Conservation (phyloP, 2,329 filamentous ascomycete genomes). For the Geosmithia putterillii region DNA sequence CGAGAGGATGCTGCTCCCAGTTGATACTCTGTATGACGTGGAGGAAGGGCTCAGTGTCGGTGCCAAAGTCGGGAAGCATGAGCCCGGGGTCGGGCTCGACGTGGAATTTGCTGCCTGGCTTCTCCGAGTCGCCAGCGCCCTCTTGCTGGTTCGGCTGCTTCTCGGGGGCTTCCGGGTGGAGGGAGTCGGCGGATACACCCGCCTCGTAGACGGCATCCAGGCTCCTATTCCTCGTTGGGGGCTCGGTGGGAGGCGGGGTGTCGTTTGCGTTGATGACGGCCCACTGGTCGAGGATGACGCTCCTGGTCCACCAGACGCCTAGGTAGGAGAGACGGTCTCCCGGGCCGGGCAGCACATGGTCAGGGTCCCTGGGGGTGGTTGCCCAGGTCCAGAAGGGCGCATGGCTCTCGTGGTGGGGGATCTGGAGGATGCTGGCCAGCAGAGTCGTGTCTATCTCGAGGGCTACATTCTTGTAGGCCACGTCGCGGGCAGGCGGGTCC, state of each 20-base stretch:
- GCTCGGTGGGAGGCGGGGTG: conserved; percentile 15
- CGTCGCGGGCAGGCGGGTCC: conserved; percentile 3
- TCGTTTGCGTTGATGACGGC: conserved; percentile 26
- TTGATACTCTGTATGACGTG: conserved; percentile 27
- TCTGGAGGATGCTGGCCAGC: conserved; percentile 15
- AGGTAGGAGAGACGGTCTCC: conserved; percentile 16
- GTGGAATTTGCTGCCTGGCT: conserved; percentile 6
- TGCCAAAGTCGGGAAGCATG: conserved; percentile 19
- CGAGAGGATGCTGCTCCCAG: conserved; percentile 33
- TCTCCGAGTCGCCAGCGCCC: conserved; percentile 1
- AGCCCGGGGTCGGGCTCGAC: conserved; percentile 18
- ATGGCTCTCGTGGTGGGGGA: conserved; percentile 15
- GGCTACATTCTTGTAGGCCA: conserved; percentile 25
- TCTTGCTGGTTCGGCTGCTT: background rate
- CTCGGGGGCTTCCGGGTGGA: background rate
- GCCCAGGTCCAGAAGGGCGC: conserved; percentile 27
- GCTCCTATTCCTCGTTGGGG: conserved; percentile 15
- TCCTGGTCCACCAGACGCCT: conserved; percentile 23
- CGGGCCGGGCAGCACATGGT: background rate
- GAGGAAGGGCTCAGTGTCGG: conserved; percentile 23
- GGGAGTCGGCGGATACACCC: background rate
- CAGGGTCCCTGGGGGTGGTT: conserved; percentile 6
- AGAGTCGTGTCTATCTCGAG: conserved; percentile 16
- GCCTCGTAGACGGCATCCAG: conserved; percentile 6
- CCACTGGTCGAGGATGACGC: conserved; percentile 19